A percentile compares a stretch with the other conserved stretches of the same genome.
phyloP scores from a whole-genome alignment of 75 land plant genomes.

The Picea sitchensis region DNA sequence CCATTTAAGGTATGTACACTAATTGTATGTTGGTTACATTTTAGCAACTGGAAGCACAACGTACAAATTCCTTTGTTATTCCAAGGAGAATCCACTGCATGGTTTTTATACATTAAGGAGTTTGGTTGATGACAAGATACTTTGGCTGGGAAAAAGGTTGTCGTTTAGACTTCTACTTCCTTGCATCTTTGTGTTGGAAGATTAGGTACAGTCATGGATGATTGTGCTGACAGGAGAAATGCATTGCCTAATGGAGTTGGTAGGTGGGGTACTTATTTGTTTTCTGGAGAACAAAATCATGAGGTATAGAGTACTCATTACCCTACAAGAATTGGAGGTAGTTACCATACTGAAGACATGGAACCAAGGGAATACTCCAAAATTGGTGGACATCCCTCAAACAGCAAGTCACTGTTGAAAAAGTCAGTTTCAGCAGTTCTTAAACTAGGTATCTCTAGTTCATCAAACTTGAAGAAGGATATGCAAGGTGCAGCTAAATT shows the following conservation, averaged over 20 bases:
- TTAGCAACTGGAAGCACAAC: neutral
- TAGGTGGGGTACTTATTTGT: constrained; percentile 8
- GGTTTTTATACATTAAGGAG: neutral
- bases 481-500: no score
- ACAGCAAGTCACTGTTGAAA: no score
- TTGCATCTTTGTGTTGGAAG: neutral
- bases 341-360: neutral
- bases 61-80: neutral
- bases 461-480: no score
- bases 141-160: neutral
- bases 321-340: constrained; percentile 15
- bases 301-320: constrained; percentile 1
- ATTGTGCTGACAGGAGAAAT: constrained; percentile 3
- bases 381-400: no score
- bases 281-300: constrained; percentile 12
- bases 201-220: constrained; percentile 16
- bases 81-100: neutral
- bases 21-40: neutral
- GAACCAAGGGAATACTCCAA: no score
- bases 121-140: neutral
- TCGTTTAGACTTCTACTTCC: no score
- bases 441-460: no score
- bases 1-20: neutral
- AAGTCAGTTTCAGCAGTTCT: no score
- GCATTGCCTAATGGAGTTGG: constrained; percentile 1